Base-by-base conservation (phyloP, 768 basidiomycete genomes). In the Amanita thiersii region DNA sequence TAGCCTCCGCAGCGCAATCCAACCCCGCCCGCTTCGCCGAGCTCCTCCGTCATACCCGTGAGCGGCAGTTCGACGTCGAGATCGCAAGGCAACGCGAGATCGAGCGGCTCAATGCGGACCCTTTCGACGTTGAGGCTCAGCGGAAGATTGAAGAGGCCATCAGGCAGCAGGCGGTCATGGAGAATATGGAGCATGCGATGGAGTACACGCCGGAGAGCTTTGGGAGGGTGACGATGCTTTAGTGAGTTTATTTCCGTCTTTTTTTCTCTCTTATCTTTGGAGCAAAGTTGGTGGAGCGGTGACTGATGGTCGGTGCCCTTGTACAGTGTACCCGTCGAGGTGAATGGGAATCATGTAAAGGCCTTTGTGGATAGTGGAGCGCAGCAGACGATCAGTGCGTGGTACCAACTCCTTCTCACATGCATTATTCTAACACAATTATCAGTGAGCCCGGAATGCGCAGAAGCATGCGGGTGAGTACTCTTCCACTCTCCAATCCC, bases 331-430 rank as follows among this genome's bases (percentile, higher is more conserved):
- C 76, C 82, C 18, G 80, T 92, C 0, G 96, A 97, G 54, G 90
- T 99, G 2, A 99, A 99, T 54, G 83, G 84, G 1, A 70, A 73
- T 46, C 84, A 85, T 3, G 79, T 98, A 26, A 93, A 90, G 60
- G 96, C 96, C 0, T 99, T 99, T 52, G 96, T 99, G 31, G 96
- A 99, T 58, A 96, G 91, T 49, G 96, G 94, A 30, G 96, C 96
- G 8, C 96, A 99, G 54, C 79, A 79, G 48, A 99, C 94, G 1
- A 97, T 97, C 65, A 97, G 93, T 93, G 53, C 53, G 83, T 65
- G n/a, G n/a, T n/a, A n/a, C 29, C 29, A 30, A 9, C 29, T 30
- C 14, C 29, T 30, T 9, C 29, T n/a, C n/a, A n/a, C n/a, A n/a
- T 14, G 14, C 29, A 30, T 9, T 14, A 9, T 21, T 21, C 36